Base-by-base conservation (phyloP, 495 filamentous ascomycete species). In the Daldinia decipiens region DNA sequence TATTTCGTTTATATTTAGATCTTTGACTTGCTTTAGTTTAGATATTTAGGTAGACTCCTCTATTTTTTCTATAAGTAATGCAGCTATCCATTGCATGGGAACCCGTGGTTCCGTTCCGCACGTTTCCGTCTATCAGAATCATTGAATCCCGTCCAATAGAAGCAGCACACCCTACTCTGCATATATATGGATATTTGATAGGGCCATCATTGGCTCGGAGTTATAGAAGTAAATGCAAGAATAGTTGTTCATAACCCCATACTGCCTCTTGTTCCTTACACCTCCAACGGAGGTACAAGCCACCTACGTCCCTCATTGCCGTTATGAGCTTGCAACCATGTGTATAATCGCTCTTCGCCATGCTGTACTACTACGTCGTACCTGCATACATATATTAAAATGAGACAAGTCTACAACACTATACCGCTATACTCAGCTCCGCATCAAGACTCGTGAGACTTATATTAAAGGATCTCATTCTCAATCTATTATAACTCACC, bases 381-480 rank as follows among this genome's bases (percentile, higher is more conserved):
- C 31, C 51, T 68, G 43, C 43, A 47, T 47, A 56, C 43, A 47
- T 24, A 56, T 21, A 59, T 59, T 59, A 36, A 64, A 59, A 59
- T 36, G 4, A 55, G 59, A 54, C 51, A 56, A 55, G 51, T 56
- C 26, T 59, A 47, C 17, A 24, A 24, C 43, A 47, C 3, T 47
- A n/a, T n/a, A n/a, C n/a, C n/a, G n/a, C 19, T 7, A 40, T 15
- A 17, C 39, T 21, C 19, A 47, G 9, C 1, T 24, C 19, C 9
- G n/a, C 9, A 21, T 47, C 7, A 24, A 47, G 43, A 17, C 8
- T 3, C 17, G 11, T 3, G 40, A 45, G 40, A 45, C 17, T 47
- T 24, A 47, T 47, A 47, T 47, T 21, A 21, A 19, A 11, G 19
- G 21, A 11, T 5, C 17, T 5, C 17, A 4, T 21, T 24, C 19